phyloP scores from a whole-genome alignment of 2,329 filamentous ascomycete species.

The Penicillium paneum region DNA sequence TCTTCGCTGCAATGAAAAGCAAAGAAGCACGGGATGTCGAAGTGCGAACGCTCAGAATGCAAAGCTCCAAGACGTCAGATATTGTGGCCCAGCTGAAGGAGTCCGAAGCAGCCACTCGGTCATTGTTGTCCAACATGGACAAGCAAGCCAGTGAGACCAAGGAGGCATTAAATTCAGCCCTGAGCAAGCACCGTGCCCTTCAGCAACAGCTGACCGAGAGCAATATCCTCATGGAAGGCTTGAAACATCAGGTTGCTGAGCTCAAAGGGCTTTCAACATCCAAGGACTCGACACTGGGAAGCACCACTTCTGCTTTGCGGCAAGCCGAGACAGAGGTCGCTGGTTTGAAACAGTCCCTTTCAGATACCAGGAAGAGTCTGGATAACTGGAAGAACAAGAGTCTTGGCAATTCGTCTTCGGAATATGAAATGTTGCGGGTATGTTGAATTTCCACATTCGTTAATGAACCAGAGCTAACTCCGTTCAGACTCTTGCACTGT shows the following conservation, averaged over 20 bases:
- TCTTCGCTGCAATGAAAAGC: conserved; percentile 91
- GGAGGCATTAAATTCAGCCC: conserved; percentile 69
- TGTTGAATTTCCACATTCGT: conserved; percentile 41
- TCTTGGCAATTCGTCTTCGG: conserved; percentile 73
- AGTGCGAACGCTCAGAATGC: conserved; percentile 71
- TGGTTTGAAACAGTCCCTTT: conserved; percentile 71
- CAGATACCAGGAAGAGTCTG: conserved; percentile 75
- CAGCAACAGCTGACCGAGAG: conserved; percentile 71
- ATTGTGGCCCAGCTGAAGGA: conserved; percentile 94
- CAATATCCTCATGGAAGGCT: conserved; percentile 64
- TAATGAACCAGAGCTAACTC: conserved; percentile 11
- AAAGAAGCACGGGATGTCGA: conserved; percentile 82
- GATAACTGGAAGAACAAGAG: conserved; percentile 84
- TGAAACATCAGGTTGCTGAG: conserved; percentile 73
- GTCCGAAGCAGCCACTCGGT: conserved; percentile 72
- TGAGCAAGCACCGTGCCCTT: conserved; percentile 69
- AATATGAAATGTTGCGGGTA: conserved; percentile 83
- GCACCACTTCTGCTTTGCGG: conserved; percentile 61
- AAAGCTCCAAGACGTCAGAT: conserved; percentile 87
- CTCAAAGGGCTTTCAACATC: conserved; percentile 69
- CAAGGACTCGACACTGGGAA: conserved; percentile 68
- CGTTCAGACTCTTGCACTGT: conserved; percentile 69
- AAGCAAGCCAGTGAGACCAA: conserved; percentile 84
- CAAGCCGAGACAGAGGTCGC: conserved; percentile 70
- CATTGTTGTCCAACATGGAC: conserved; percentile 77